phyloP scores from a whole-genome alignment of 768 basidiomycete genomes.

The Tulasnella sp. region DNA sequence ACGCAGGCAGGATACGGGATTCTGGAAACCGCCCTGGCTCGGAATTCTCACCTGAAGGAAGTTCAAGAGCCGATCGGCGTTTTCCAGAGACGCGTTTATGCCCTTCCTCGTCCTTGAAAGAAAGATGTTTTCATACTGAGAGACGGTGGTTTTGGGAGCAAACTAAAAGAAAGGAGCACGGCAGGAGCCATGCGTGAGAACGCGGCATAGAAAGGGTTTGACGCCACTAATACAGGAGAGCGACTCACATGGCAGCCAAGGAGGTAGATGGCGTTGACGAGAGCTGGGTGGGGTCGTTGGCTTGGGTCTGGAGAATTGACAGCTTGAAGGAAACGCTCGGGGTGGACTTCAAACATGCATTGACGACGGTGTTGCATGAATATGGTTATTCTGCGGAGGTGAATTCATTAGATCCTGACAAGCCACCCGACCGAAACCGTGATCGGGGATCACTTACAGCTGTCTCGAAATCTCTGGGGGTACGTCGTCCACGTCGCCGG shows the following conservation, averaged over 20 bases:
- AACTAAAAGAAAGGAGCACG: background rate
- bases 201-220: background rate
- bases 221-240: conserved; percentile 29
- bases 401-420: background rate
- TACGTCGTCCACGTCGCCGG: conserved; percentile 19
- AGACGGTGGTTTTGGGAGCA: conserved; percentile 37
- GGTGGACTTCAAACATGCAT: conserved; percentile 67
- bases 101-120: conserved; percentile 49
- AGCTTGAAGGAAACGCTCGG: conserved; percentile 53
- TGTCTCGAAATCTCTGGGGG: conserved; percentile 21
- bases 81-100: conserved; percentile 61
- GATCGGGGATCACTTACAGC: conserved; percentile 22
- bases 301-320: conserved; percentile 35
- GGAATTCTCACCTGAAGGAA: conserved; percentile 43
- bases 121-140: conserved; percentile 48
- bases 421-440: conserved; percentile 12
- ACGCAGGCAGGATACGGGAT: background rate
- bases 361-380: conserved; percentile 52
- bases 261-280: conserved; percentile 71
- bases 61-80: conserved; percentile 48
- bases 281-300: conserved; percentile 61
- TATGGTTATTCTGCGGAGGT: conserved; percentile 52
- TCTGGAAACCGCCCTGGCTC: background rate
- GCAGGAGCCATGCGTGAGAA: background rate
- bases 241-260: conserved; percentile 78